These are phyloP conservation scores for Eustoma russellianum DNA, from an alignment of 257 asterid genomes.

Conservation along the genomic window DNA sequence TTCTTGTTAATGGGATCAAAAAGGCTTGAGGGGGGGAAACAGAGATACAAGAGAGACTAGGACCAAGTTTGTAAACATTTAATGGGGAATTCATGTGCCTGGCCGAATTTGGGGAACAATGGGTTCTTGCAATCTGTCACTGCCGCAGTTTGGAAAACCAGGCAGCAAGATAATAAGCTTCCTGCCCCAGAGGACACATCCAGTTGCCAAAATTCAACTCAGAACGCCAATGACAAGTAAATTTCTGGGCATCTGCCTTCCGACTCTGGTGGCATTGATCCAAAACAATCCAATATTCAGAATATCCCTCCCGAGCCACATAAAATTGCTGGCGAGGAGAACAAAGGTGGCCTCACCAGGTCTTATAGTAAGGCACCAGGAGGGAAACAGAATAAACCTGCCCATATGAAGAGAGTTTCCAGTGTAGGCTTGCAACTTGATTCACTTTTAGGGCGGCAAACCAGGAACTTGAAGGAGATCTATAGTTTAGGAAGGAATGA, in stretches of 20 bases:
- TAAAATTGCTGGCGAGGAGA: slow-evolving; percentile 1
- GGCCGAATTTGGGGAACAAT: slow-evolving; percentile 60
- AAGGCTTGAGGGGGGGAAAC: slow-evolving; percentile 6
- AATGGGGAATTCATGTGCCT: slow-evolving; percentile 69
- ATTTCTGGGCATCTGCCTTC: slow-evolving; percentile 18
- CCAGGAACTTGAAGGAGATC: slow-evolving; percentile 60
- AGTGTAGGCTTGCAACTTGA: slow-evolving; percentile 71
- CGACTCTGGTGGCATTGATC: no score
- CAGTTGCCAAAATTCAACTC: slow-evolving; percentile 11
- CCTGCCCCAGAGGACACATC: slow-evolving; percentile 31
- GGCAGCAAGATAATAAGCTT: slow-evolving; percentile 36
- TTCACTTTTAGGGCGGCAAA: slow-evolving; percentile 55
- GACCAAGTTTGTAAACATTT: slow-evolving; percentile 18
- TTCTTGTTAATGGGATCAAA: slow-evolving; percentile 28
- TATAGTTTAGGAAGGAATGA: slow-evolving; percentile 44
- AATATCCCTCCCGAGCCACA: slow-evolving; percentile 3
- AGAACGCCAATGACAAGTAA: slow-evolving; percentile 11
- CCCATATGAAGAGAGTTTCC: slow-evolving; percentile 35
- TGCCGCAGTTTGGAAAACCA: slow-evolving; percentile 49
- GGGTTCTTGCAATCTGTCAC: slow-evolving; percentile 74
- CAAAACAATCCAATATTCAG: neutral
- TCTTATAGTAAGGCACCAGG: slow-evolving; percentile 14
- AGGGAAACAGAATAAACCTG: slow-evolving; percentile 18
- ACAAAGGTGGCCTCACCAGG: slow-evolving; percentile 8
- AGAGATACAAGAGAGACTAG: slow-evolving; percentile 26